These are phyloP conservation scores for Myxozyma neglecta DNA, from an alignment of 805 yeast species.

Conservation along the genomic window DNA sequence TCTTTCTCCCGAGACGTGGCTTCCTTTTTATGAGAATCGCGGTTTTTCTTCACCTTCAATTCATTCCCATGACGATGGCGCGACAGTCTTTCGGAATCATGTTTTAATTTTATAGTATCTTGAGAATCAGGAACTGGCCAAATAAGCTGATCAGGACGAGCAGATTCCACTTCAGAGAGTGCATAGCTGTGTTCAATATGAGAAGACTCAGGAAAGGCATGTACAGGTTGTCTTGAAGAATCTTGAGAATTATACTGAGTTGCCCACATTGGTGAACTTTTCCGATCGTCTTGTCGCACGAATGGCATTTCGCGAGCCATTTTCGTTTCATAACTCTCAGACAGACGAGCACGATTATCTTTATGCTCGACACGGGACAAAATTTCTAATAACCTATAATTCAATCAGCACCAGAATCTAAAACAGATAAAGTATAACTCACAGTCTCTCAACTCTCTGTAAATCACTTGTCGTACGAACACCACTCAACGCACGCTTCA, in stretches of 20 bases:
- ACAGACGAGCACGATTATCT: background rate
- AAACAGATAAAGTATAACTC: background rate
- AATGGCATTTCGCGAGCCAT: background rate
- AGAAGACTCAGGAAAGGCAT: no score
- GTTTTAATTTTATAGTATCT: background rate
- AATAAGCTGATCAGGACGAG: no score
- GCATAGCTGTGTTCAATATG: no score
- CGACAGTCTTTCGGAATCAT: background rate
- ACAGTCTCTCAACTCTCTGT: conserved; percentile 20
- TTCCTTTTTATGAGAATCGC: background rate
- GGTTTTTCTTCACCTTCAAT: background rate
- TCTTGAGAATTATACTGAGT: no score
- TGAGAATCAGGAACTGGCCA: no score
- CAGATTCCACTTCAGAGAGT: no score
- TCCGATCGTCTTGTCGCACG: background rate
- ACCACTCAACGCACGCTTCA: conserved; percentile 13
- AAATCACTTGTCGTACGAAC: conserved; percentile 14
- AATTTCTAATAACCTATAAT: conserved; percentile 11
- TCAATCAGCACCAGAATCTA: background rate
- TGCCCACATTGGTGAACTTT: no score
- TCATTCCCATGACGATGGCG: background rate
- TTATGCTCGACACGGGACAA: conserved; percentile 16
- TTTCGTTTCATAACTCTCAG: background rate
- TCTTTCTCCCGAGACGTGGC: background rate
- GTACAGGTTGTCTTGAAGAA: no score